Percentiles rank a stretch among this genome's conserved stretches.
Conservation (phyloP, 257 asterid species). For the Solanum pinnatisectum region DNA sequence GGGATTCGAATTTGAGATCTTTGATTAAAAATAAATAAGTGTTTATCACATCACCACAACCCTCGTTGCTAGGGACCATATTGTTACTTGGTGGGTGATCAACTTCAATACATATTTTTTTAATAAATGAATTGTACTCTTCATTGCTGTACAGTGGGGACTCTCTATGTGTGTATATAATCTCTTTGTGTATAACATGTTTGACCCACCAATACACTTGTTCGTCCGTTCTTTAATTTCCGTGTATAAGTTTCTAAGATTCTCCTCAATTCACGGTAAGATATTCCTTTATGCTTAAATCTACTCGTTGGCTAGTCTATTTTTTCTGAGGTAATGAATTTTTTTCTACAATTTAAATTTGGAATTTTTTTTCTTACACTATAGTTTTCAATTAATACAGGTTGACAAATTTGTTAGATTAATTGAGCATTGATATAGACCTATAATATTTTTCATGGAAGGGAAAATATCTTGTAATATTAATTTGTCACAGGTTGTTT, state of each 20-base stretch:
- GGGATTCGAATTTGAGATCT: rapidly evolving
- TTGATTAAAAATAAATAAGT: rapidly evolving
- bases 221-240: neutral
- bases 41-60: rapidly evolving
- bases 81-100: neutral
- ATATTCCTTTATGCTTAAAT: neutral
- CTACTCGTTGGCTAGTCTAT: neutral
- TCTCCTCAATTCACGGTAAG: neutral
- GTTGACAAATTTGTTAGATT: slow-evolving; percentile 5
- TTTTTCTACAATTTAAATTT: neutral
- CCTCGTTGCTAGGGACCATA: neutral
- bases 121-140: neutral
- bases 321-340: neutral
- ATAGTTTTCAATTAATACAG: slow-evolving; percentile 4
- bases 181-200: neutral
- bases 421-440: neutral
- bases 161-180: neutral
- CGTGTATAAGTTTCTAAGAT: neutral
- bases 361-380: neutral
- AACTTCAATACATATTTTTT: neutral
- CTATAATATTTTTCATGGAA: neutral
- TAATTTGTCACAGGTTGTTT: slow-evolving; percentile 2
- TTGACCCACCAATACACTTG: neutral
- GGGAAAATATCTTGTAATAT: slow-evolving; percentile 1
- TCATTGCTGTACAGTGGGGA: neutral